Evolutionary conservation across 2,329 filamentous ascomycete species (phyloP).

Genomic region (Arthrinium puccinioides): DNA sequence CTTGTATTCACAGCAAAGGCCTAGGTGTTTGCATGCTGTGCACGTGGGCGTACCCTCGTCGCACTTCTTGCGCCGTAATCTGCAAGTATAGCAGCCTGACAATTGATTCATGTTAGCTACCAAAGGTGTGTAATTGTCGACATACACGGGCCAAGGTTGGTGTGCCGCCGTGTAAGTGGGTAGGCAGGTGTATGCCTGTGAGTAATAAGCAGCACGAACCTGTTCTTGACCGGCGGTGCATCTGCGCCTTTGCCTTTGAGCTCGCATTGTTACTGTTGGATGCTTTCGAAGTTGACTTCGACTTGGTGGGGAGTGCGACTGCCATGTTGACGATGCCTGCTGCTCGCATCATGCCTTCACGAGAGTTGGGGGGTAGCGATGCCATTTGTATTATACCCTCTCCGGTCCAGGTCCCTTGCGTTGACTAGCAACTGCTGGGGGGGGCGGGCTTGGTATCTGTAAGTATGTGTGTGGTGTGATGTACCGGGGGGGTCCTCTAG

Average conservation of each 20-base stretch:
- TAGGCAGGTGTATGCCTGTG: conserved; percentile 7
- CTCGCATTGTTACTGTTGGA: conserved; percentile 38
- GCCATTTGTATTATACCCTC: conserved; percentile 53
- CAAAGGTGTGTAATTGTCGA: conserved; percentile 5
- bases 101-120: conserved; percentile 19
- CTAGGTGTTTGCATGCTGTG: conserved; percentile 65
- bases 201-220: conserved; percentile 50
- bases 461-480: no score
- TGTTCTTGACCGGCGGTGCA: conserved; percentile 91
- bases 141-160: conserved; percentile 15
- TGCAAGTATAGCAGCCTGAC: conserved; percentile 61
- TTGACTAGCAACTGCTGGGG: conserved; percentile 21
- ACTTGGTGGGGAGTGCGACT: conserved; percentile 50
- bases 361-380: conserved; percentile 56
- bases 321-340: conserved; percentile 50
- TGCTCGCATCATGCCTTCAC: conserved; percentile 41
- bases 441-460: conserved; percentile 10
- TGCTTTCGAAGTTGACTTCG: conserved; percentile 49
- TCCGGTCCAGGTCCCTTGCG: conserved; percentile 10
- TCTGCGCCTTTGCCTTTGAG: conserved; percentile 69
- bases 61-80: conserved; percentile 62
- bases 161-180: conserved; percentile 12
- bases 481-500: conserved; percentile 21
- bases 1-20: conserved; percentile 91
- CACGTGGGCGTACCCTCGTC: conserved; percentile 57